These are phyloP conservation scores for Dicorynia guianensis DNA, from an alignment of 306 rosid species.

Conservation along the genomic window DNA sequence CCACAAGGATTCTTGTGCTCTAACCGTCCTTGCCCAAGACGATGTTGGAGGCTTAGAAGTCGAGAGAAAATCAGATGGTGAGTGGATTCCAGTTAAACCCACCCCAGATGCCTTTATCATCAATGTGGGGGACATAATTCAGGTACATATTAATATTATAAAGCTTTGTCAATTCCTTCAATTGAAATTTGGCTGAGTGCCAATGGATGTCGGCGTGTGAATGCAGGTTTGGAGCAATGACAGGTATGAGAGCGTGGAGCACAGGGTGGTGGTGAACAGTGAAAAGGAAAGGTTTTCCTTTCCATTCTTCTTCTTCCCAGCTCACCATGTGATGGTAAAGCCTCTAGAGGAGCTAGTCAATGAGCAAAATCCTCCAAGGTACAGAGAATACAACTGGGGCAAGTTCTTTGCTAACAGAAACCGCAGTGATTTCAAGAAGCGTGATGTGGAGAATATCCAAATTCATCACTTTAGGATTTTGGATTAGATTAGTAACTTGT, in stretches of 20 bases:
- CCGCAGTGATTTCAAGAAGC: slow-evolving; percentile 44
- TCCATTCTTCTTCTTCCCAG: slow-evolving; percentile 63
- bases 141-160: slow-evolving; percentile 50
- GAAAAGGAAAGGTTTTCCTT: slow-evolving; percentile 56
- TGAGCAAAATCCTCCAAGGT: slow-evolving; percentile 48
- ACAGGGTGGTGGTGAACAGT: slow-evolving; percentile 60
- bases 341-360: slow-evolving; percentile 49
- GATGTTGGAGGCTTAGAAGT: slow-evolving; percentile 79
- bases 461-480: slow-evolving; percentile 42
- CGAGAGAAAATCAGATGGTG: slow-evolving; percentile 61
- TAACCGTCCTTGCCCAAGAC: slow-evolving; percentile 82
- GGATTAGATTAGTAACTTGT: neutral
- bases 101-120: slow-evolving; percentile 67
- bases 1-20: slow-evolving; percentile 75
- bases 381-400: slow-evolving; percentile 51
- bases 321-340: slow-evolving; percentile 45
- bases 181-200: too few species aligned
- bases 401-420: slow-evolving; percentile 40
- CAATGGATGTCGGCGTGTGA: neutral
- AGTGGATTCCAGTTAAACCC: slow-evolving; percentile 78
- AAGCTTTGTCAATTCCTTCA: neutral
- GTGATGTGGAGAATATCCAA: slow-evolving; percentile 47
- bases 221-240: slow-evolving; percentile 71
- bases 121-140: slow-evolving; percentile 75
- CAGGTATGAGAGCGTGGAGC: slow-evolving; percentile 63